Conservation (phyloP, 1,284 basidiomycete species). For the Limonomyces culmigenus region DNA sequence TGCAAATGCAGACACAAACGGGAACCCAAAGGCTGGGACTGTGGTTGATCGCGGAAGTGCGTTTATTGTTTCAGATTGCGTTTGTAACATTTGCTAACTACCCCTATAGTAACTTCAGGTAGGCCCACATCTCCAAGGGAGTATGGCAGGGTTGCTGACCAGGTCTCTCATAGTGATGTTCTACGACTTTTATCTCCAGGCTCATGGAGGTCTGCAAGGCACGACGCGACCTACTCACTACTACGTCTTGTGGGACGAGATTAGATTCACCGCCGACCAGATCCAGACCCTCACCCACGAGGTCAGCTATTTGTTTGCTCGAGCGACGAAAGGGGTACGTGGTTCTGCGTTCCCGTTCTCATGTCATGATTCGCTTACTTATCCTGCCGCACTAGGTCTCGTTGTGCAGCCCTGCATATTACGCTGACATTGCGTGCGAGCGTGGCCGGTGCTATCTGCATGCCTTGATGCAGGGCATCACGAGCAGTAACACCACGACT, state of each 20-base stretch:
- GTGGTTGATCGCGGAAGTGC: constrained; percentile 44
- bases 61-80: constrained; percentile 1
- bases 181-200: constrained; percentile 57
- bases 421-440: constrained; percentile 62
- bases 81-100: background rate
- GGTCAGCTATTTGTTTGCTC: constrained; percentile 59
- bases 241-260: constrained; percentile 61
- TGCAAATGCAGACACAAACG: constrained; percentile 34
- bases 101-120: too few relatives aligned
- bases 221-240: constrained; percentile 62
- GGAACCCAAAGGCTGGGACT: constrained; percentile 58
- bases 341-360: constrained; percentile 56
- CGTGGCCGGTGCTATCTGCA: constrained; percentile 61
- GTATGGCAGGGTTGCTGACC: constrained; percentile 16
- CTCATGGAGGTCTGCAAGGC: constrained; percentile 20
- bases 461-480: constrained; percentile 40
- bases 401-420: constrained; percentile 63
- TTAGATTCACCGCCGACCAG: constrained; percentile 45
- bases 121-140: background rate
- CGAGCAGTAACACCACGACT: constrained; percentile 16
- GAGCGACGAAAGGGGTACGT: constrained; percentile 68
- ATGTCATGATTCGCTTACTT: background rate
- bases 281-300: constrained; percentile 41
- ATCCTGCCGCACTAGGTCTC: constrained; percentile 40
- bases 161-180: constrained; percentile 28